A percentile compares a stretch with the other conserved stretches of the same genome.
These are phyloP conservation scores for Colletotrichum sp. DNA, from an alignment of 2,329 filamentous ascomycete genomes.

Conservation along the genomic window DNA sequence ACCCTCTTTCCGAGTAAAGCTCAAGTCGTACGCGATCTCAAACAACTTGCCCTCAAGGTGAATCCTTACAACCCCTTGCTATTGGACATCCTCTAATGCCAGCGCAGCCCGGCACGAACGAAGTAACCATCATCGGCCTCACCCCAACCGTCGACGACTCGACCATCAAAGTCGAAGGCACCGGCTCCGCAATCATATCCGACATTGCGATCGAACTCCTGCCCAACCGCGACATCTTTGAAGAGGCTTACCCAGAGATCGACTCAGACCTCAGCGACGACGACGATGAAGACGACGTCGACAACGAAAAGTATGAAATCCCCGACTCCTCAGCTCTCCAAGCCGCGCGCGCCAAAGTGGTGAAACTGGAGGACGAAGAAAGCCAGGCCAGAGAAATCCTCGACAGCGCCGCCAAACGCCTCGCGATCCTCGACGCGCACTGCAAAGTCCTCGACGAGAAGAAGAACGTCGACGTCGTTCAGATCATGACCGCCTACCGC, in stretches of 20 bases:
- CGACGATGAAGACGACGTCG: conserved; percentile 29
- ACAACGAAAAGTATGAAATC: conserved; percentile 25
- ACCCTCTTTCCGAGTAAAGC: conserved; percentile 67
- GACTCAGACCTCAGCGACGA: conserved; percentile 41
- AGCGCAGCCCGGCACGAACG: conserved; percentile 59
- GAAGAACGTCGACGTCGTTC: conserved; percentile 37
- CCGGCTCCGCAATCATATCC: conserved; percentile 59
- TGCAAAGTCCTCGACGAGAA: conserved; percentile 40
- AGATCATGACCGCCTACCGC: conserved; percentile 45
- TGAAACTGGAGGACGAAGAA: conserved; percentile 33
- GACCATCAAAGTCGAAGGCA: conserved; percentile 66
- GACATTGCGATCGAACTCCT: conserved; percentile 67
- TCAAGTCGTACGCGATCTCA: conserved; percentile 65
- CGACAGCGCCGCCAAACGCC: conserved; percentile 39
- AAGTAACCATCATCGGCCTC: conserved; percentile 62
- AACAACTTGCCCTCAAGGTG: conserved; percentile 54
- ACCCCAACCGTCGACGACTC: conserved; percentile 61
- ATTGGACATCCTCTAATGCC: conserved; percentile 61
- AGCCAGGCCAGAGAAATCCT: conserved; percentile 33
- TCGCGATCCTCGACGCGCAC: conserved; percentile 46
- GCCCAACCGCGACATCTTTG: conserved; percentile 58
- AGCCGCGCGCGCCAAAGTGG: conserved; percentile 33
- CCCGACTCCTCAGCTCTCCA: conserved; percentile 25
- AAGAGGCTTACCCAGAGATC: conserved; percentile 57
- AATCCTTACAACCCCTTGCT: conserved; percentile 21